Conservation (phyloP, 257 asterid species). For the Lantana camara region DNA sequence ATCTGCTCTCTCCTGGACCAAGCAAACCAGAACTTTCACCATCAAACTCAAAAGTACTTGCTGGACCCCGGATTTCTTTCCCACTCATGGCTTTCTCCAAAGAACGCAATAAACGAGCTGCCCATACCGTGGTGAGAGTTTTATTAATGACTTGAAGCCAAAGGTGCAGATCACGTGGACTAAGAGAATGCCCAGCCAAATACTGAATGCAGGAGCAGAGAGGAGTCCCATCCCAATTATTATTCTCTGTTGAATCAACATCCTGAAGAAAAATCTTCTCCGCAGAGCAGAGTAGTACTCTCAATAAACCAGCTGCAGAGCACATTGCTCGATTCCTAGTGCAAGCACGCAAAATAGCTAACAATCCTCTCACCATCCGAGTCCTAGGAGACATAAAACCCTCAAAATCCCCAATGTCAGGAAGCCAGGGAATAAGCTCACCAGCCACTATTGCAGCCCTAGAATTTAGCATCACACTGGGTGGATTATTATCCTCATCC, state of each 20-base stretch:
- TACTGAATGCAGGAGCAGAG: constrained; percentile 85
- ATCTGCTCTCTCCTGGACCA: constrained; percentile 96
- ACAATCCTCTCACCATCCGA: constrained; percentile 95
- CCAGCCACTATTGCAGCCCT: constrained; percentile 98
- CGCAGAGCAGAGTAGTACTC: constrained; percentile 77
- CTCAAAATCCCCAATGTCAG: constrained; percentile 75
- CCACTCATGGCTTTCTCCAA: constrained; percentile 96
- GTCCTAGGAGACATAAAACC: constrained; percentile 95
- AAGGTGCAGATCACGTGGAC: constrained; percentile 70
- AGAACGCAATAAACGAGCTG: constrained; percentile 71
- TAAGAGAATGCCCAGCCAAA: constrained; percentile 92
- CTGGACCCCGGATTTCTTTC: constrained; percentile 93
- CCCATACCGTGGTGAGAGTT: constrained; percentile 75
- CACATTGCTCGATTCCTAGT: constrained; percentile 97
- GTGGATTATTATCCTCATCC: constrained; percentile 89
- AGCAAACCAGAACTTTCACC: constrained; percentile 98
- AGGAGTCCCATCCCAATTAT: constrained; percentile 87
- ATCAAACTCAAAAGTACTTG: constrained; percentile 91
- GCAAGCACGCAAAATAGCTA: constrained; percentile 96
- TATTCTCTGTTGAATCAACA: constrained; percentile 49
- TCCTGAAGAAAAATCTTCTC: constrained; percentile 72
- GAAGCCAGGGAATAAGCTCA: constrained; percentile 95
- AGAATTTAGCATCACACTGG: constrained; percentile 98
- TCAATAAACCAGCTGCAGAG: constrained; percentile 81
- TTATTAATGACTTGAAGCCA: constrained; percentile 81